phyloP scores from a whole-genome alignment of 768 basidiomycete genomes.

The Mycena crocata region DNA sequence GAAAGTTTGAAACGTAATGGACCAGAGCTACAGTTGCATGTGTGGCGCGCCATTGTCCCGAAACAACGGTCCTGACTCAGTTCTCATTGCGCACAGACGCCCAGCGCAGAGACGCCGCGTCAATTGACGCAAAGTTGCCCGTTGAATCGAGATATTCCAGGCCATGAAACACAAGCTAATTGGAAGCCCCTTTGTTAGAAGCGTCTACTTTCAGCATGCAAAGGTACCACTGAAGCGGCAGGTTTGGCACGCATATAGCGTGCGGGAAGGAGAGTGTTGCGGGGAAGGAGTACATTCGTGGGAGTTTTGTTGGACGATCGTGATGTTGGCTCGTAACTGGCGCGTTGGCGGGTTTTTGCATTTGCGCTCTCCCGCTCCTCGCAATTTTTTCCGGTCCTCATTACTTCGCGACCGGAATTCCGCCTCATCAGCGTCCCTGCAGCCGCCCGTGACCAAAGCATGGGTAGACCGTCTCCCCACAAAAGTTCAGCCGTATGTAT shows the following conservation, averaged over 20 bases:
- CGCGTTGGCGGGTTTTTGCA: constrained; percentile 17
- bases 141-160: no score
- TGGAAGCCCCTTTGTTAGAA: no score
- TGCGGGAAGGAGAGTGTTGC: no score
- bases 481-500: constrained; percentile 79
- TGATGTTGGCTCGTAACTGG: constrained; percentile 21
- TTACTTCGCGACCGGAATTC: constrained; percentile 15
- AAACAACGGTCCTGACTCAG: neutral
- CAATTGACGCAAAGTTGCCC: no score
- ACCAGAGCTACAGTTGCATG: neutral
- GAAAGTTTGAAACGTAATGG: constrained; percentile 7
- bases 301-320: constrained; percentile 30
- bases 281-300: no score
- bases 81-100: no score
- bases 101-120: no score
- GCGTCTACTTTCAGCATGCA: no score
- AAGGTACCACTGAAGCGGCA: no score
- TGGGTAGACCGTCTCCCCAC: constrained; percentile 79
- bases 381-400: constrained; percentile 11
- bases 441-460: constrained; percentile 41
- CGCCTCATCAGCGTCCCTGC: constrained; percentile 15
- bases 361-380: neutral
- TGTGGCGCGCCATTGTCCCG: neutral
- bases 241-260: no score
- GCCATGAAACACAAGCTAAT: no score